Conservation (phyloP, 1,284 basidiomycete species). For the Thelephora terrestris region DNA sequence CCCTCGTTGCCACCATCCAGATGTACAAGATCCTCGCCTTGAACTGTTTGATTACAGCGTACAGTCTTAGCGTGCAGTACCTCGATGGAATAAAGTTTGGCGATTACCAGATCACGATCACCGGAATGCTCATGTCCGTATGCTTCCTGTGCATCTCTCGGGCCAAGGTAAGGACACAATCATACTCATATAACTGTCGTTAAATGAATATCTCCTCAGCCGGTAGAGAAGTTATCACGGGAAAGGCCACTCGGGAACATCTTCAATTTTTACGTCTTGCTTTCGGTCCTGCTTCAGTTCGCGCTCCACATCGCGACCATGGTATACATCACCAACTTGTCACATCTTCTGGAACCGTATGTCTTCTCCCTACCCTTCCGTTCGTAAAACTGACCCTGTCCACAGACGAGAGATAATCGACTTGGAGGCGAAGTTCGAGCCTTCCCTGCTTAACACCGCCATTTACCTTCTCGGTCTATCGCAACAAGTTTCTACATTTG, state of each 20-base stretch:
- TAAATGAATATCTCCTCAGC: slow-evolving; percentile 34
- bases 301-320: slow-evolving; percentile 82
- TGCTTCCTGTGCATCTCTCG: slow-evolving; percentile 96
- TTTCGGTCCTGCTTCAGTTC: slow-evolving; percentile 87
- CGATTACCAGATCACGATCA: slow-evolving; percentile 90
- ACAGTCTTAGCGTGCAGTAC: slow-evolving; percentile 92
- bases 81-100: slow-evolving; percentile 97
- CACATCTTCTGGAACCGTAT: slow-evolving; percentile 71
- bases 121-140: slow-evolving; percentile 92
- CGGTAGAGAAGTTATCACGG: slow-evolving; percentile 83
- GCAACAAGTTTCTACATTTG: slow-evolving; percentile 94
- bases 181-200: slow-evolving; percentile 1
- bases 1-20: slow-evolving; percentile 92
- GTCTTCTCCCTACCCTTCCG: slow-evolving; percentile 19
- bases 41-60: slow-evolving; percentile 94
- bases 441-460: slow-evolving; percentile 86
- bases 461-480: slow-evolving; percentile 90
- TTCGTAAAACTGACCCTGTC: slow-evolving; percentile 7
- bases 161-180: slow-evolving; percentile 61
- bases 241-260: slow-evolving; percentile 91
- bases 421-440: slow-evolving; percentile 90
- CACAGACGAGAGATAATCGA: slow-evolving; percentile 72
- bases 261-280: slow-evolving; percentile 89
- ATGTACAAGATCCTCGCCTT: slow-evolving; percentile 98
- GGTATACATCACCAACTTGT: slow-evolving; percentile 84